Percentiles rank a stretch among this genome's conserved stretches.
Evolutionary conservation across 495 filamentous ascomycete genomes (phyloP).

Genomic region (Lasiosphaeria ovina): DNA sequence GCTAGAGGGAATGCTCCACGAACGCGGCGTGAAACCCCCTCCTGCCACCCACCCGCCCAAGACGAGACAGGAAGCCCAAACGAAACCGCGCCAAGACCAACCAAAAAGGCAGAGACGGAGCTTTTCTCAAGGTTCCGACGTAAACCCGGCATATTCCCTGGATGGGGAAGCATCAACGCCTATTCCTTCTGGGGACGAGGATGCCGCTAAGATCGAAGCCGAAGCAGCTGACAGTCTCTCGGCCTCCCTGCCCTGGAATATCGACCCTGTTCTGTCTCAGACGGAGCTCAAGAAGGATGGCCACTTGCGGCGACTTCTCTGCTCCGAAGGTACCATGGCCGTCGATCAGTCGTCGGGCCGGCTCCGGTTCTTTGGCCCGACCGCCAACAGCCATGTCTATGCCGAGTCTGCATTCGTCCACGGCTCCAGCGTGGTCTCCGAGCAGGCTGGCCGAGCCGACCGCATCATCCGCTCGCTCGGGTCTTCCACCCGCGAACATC

Average conservation of each 20-base stretch:
- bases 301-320: slow-evolving; percentile 42
- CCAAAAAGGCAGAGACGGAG: slow-evolving; percentile 4
- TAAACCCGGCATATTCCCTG: slow-evolving; percentile 16
- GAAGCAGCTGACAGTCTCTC: background rate
- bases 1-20: slow-evolving; percentile 49
- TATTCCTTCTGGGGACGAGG: slow-evolving; percentile 29
- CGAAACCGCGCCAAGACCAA: slow-evolving; percentile 18
- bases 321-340: slow-evolving; percentile 38
- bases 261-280: slow-evolving; percentile 32
- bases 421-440: slow-evolving; percentile 24
- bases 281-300: slow-evolving; percentile 38
- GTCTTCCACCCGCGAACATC: slow-evolving; percentile 47
- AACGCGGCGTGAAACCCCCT: slow-evolving; percentile 47
- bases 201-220: slow-evolving; percentile 19
- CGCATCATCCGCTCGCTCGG: slow-evolving; percentile 43
- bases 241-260: slow-evolving; percentile 13
- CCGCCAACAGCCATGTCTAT: slow-evolving; percentile 40
- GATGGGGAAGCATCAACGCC: slow-evolving; percentile 27
- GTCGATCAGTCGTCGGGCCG: slow-evolving; percentile 46
- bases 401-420: slow-evolving; percentile 19
- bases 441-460: slow-evolving; percentile 44
- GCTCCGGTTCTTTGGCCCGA: slow-evolving; percentile 48
- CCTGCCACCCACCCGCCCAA: slow-evolving; percentile 53
- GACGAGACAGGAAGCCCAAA: slow-evolving; percentile 41
- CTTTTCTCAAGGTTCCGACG: slow-evolving; percentile 13